Conservation (phyloP, 176 grass and related monocot genomes). For the Triticum monococcum region DNA sequence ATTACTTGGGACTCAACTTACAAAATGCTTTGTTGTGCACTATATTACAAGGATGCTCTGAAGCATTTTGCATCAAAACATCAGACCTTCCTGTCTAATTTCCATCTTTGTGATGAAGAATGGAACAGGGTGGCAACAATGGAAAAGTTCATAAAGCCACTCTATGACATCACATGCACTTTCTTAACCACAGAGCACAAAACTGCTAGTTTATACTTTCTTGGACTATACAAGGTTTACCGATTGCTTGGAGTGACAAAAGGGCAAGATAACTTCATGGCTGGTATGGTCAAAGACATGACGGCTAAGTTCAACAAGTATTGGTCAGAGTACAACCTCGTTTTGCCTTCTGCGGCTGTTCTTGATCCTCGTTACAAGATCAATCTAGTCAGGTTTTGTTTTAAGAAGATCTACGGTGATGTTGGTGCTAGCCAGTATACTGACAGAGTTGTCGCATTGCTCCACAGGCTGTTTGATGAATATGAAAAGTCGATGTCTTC, state of each 20-base stretch:
- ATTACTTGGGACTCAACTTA: slow-evolving; percentile 31
- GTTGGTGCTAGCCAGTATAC: slow-evolving; percentile 5
- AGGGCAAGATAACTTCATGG: slow-evolving; percentile 23
- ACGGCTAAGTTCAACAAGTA: slow-evolving; percentile 30
- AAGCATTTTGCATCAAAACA: slow-evolving; percentile 29
- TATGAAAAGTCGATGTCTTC: not conserved
- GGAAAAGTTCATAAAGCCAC: slow-evolving; percentile 29
- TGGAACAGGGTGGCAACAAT: slow-evolving; percentile 14
- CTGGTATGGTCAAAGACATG: slow-evolving; percentile 23
- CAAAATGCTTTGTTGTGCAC: slow-evolving; percentile 22
- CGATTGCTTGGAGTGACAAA: slow-evolving; percentile 16
- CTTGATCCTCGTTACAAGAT: slow-evolving; percentile 39
- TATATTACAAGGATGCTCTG: slow-evolving; percentile 26
- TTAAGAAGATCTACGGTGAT: slow-evolving; percentile 20
- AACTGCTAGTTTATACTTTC: slow-evolving; percentile 36
- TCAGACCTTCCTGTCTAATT: not conserved
- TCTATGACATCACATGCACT: slow-evolving; percentile 30
- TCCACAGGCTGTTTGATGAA: not conserved
- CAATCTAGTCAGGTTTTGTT: slow-evolving; percentile 27
- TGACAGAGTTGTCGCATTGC: slow-evolving; percentile 16
- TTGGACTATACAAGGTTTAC: slow-evolving; percentile 31
- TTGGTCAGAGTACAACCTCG: not conserved
- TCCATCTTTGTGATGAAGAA: slow-evolving; percentile 18
- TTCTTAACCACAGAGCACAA: slow-evolving; percentile 9
- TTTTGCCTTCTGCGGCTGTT: slow-evolving; percentile 22